A percentile compares a stretch with the other conserved stretches of the same genome.
phyloP scores from a whole-genome alignment of 2,329 filamentous ascomycete genomes.

The Colletotrichum viniferum region DNA sequence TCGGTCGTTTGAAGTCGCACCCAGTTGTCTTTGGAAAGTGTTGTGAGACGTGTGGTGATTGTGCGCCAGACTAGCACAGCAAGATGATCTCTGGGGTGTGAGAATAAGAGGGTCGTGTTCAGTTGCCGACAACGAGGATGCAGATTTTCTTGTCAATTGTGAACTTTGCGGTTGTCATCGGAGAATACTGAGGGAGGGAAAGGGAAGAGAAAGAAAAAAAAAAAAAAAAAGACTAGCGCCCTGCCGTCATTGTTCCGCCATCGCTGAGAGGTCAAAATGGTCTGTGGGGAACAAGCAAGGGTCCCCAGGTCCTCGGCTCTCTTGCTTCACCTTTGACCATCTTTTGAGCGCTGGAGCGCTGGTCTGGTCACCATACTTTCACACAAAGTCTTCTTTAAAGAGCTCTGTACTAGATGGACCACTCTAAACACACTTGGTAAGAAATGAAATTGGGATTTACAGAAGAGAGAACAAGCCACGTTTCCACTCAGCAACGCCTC shows the following conservation, averaged over 20 bases:
- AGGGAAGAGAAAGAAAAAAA: not conserved
- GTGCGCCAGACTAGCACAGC: not conserved
- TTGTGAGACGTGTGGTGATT: not conserved
- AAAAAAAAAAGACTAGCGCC: slow-evolving; percentile 1
- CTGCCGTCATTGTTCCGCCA: not conserved
- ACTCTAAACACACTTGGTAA: not conserved
- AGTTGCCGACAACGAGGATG: not conserved
- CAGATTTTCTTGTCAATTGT: not conserved
- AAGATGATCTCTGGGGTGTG: not conserved
- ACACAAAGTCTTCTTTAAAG: not conserved
- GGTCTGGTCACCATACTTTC: not conserved
- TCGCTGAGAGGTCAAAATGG: slow-evolving; percentile 9
- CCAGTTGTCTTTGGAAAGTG: not conserved
- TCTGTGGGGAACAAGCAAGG: slow-evolving; percentile 2
- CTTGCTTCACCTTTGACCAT: not conserved
- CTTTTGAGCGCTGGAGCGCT: not conserved
- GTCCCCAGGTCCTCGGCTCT: not conserved
- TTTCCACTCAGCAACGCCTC: not conserved
- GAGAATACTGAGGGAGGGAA: not conserved
- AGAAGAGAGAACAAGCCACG: not conserved
- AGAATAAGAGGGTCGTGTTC: not conserved
- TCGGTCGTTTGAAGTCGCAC: not conserved
- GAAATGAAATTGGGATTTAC: not conserved
- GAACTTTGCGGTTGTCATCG: not conserved
- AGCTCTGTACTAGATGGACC: not conserved